Percentiles rank a stretch among this genome's conserved stretches.
Evolutionary conservation across 371 early-diverging fungal species (phyloP).

Genomic region (Mortierella sp.): DNA sequence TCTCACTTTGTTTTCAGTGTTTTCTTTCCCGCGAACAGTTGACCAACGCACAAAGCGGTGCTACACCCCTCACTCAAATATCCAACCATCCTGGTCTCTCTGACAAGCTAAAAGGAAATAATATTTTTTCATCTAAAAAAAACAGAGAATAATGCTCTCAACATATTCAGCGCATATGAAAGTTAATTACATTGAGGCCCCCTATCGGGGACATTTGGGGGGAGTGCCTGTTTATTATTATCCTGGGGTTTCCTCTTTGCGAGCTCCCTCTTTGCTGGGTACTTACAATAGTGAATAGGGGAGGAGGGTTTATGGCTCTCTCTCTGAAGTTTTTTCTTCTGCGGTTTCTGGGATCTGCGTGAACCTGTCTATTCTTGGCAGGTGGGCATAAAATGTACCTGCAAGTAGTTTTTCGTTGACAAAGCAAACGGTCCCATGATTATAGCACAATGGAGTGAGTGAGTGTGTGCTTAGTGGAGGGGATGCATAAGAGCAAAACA

Average conservation of each 20-base stretch:
- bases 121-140: slow-evolving; percentile 1
- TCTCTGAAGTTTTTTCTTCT: neutral
- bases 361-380: slow-evolving; percentile 15
- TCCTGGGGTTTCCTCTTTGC: neutral
- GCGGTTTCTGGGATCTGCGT: neutral
- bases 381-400: neutral
- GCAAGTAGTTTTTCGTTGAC: neutral
- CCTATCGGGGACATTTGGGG: neutral
- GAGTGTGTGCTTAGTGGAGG: neutral
- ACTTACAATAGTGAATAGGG: neutral
- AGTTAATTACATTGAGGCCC: slow-evolving; percentile 36
- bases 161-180: slow-evolving; percentile 23
- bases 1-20: neutral
- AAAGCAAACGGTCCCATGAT: neutral
- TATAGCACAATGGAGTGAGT: neutral
- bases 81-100: neutral
- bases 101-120: neutral
- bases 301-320: slow-evolving; percentile 9
- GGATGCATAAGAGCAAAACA: neutral
- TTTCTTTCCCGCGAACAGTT: neutral
- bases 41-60: neutral
- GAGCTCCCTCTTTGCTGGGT: neutral
- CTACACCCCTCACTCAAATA: neutral
- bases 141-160: slow-evolving; percentile 26
- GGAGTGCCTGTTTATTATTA: slow-evolving; percentile 13